These are phyloP conservation scores for Nakataea oryzae DNA, from an alignment of 2,329 filamentous ascomycete species.

Conservation along the genomic window DNA sequence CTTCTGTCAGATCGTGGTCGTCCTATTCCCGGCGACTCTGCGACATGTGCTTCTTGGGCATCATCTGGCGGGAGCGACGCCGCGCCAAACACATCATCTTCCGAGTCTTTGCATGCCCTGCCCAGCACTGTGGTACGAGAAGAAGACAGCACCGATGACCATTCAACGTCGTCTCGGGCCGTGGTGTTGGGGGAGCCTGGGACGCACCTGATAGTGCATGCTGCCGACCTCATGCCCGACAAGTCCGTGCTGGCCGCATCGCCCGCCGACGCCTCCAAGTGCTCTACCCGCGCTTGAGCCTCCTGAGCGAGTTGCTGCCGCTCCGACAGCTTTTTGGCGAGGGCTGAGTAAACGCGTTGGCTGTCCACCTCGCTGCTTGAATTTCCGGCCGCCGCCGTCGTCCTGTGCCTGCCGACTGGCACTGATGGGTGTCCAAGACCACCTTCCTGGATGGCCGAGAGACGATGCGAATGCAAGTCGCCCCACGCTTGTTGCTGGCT, in stretches of 20 bases:
- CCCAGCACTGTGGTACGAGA: background rate
- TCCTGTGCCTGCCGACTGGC: conserved; percentile 14
- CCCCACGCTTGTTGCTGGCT: conserved; percentile 26
- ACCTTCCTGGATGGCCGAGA: conserved; percentile 56
- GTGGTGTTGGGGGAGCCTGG: background rate
- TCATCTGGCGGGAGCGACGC: background rate
- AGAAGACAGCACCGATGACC: background rate
- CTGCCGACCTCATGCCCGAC: background rate
- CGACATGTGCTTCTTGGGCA: background rate
- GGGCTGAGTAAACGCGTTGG: conserved; percentile 50
- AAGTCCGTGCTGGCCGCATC: background rate
- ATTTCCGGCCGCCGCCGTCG: conserved; percentile 7
- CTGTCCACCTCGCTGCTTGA: conserved; percentile 33
- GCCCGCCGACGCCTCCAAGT: background rate
- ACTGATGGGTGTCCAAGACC: conserved; percentile 27
- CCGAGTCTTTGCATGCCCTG: background rate
- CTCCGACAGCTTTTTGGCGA: conserved; percentile 45
- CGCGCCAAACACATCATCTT: background rate
- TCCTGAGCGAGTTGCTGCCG: conserved; percentile 15
- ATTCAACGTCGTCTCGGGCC: background rate
- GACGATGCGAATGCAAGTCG: conserved; percentile 41
- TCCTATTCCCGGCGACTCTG: background rate
- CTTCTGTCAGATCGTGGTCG: conserved; percentile 19
- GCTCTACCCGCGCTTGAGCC: background rate
- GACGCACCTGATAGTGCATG: background rate